These are phyloP conservation scores for Gonapodya prolifera DNA, from an alignment of 192 early-diverging fungal genomes.

Conservation along the genomic window DNA sequence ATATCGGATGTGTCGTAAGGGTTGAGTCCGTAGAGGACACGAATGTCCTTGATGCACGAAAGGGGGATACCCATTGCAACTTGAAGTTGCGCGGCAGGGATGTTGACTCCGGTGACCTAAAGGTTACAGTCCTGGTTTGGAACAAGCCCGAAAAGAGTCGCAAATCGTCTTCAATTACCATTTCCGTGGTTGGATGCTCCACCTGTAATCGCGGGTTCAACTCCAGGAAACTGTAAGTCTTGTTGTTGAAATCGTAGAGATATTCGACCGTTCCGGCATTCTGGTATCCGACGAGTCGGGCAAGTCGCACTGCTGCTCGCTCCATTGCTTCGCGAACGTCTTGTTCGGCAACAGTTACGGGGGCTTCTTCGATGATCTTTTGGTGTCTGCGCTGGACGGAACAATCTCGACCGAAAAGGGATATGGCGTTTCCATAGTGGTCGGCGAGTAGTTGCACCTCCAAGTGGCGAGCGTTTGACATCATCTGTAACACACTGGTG, in stretches of 20 bases:
- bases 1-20: constrained; percentile 77
- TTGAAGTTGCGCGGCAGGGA: constrained; percentile 95
- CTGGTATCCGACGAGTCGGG: constrained; percentile 87
- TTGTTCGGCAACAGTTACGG: constrained; percentile 70
- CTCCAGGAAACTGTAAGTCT: constrained; percentile 90
- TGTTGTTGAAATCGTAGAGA: constrained; percentile 73
- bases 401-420: constrained; percentile 96
- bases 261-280: constrained; percentile 97
- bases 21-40: constrained; percentile 83
- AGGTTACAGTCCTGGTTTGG: too few relatives aligned
- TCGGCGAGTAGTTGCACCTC: constrained; percentile 96
- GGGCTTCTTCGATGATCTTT: constrained; percentile 98
- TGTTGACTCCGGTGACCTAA: constrained; percentile 80
- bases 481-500: background rate
- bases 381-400: constrained; percentile 97
- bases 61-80: constrained; percentile 99
- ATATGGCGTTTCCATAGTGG: constrained; percentile 94
- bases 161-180: constrained; percentile 33
- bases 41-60: constrained; percentile 87
- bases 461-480: constrained; percentile 82
- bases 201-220: constrained; percentile 97
- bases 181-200: constrained; percentile 98
- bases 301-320: constrained; percentile 88
- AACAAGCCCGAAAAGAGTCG: background rate
- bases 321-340: constrained; percentile 84